Conservation (phyloP, 2,329 filamentous ascomycete species). For the Hypoxylon sp. region DNA sequence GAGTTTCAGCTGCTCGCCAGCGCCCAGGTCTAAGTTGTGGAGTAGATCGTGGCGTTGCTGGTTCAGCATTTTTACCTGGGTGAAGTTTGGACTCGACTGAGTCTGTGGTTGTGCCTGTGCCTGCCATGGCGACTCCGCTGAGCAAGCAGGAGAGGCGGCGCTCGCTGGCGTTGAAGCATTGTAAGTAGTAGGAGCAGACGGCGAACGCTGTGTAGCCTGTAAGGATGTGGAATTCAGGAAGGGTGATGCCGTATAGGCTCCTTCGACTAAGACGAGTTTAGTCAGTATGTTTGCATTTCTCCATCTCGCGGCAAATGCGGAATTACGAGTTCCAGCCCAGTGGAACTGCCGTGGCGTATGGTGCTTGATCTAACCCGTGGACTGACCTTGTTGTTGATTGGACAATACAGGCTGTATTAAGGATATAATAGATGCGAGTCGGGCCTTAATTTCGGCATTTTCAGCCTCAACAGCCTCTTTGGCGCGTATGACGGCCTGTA, state of each 20-base stretch:
- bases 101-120: conserved; percentile 47
- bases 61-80: conserved; percentile 55
- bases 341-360: not conserved
- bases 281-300: conserved; percentile 24
- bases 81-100: conserved; percentile 49
- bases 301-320: not conserved
- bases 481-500: conserved; percentile 80
- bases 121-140: conserved; percentile 50
- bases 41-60: conserved; percentile 66
- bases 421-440: conserved; percentile 75
- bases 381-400: conserved; percentile 49
- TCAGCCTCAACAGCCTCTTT: conserved; percentile 84
- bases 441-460: conserved; percentile 81
- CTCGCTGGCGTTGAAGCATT: conserved; percentile 60
- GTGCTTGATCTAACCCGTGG: conserved; percentile 19
- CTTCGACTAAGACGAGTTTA: conserved; percentile 48
- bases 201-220: conserved; percentile 47
- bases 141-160: conserved; percentile 56
- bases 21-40: conserved; percentile 72
- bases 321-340: conserved; percentile 15
- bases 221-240: conserved; percentile 40
- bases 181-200: conserved; percentile 52
- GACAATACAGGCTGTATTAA: conserved; percentile 73
- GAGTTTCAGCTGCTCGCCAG: conserved; percentile 76
- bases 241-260: conserved; percentile 53